Conservation (phyloP, 495 filamentous ascomycete species). For the Bombardia bombarda region DNA sequence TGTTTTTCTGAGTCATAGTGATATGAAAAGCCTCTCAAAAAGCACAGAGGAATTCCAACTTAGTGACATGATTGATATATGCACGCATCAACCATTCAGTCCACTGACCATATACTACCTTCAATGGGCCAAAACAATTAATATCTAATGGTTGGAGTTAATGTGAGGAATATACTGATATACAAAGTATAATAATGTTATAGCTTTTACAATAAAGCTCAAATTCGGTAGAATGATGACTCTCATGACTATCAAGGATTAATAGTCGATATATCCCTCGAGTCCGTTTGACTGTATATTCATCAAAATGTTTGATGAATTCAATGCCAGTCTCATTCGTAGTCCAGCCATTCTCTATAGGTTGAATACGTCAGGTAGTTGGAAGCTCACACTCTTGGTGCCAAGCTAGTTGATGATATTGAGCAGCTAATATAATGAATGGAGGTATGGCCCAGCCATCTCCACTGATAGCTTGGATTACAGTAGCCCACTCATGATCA, state of each 20-base stretch:
- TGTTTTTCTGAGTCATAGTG: neutral
- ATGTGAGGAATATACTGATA: conserved; percentile 12
- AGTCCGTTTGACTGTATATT: neutral
- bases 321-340: neutral
- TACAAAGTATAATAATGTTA: conserved; percentile 10
- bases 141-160: conserved; percentile 11
- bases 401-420: neutral
- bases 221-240: conserved; percentile 9
- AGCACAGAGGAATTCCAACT: conserved; percentile 8
- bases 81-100: conserved; percentile 6
- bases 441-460: conserved; percentile 3
- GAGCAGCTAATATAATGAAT: conserved; percentile 1
- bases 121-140: conserved; percentile 5
- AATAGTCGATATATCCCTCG: neutral
- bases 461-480: conserved; percentile 1
- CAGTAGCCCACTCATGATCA: conserved; percentile 1
- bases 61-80: conserved; percentile 4
- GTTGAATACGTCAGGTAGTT: neutral
- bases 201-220: conserved; percentile 6
- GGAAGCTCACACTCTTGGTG: neutral
- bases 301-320: neutral
- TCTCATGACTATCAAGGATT: conserved; percentile 2
- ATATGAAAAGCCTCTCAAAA: conserved; percentile 3
- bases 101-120: conserved; percentile 6
- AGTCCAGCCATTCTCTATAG: neutral